phyloP scores from a whole-genome alignment of 1,139 yeast genomes.

The Sugiyamaella novakii region DNA sequence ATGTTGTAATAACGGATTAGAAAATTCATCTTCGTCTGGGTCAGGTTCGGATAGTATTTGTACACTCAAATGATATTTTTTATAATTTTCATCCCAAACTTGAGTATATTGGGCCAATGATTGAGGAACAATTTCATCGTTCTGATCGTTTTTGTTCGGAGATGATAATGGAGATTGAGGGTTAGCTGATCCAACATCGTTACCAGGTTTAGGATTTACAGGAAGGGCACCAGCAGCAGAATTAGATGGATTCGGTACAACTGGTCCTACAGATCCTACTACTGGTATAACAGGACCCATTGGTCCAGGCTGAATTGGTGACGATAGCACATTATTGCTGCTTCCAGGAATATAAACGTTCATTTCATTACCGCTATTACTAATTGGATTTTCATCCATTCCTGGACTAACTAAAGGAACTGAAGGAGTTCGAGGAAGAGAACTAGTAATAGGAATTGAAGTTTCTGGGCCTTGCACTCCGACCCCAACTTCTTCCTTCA shows the following conservation, averaged over 20 bases:
- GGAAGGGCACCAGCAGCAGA: neutral
- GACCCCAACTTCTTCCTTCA: neutral
- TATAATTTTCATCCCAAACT: slow-evolving; percentile 28
- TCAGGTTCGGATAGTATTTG: slow-evolving; percentile 3
- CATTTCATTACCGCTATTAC: neutral
- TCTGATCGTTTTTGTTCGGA: neutral
- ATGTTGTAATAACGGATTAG: neutral
- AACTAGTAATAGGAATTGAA: neutral
- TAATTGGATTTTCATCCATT: neutral
- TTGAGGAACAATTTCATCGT: slow-evolving; percentile 18
- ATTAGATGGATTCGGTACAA: neutral
- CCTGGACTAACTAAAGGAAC: slow-evolving; percentile 4
- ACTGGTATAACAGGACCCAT: neutral
- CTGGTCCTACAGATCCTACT: neutral
- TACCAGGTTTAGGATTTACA: neutral
- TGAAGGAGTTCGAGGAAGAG: neutral
- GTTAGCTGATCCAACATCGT: neutral
- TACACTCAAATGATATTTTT: slow-evolving; percentile 21
- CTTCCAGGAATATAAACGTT: slow-evolving; percentile 8
- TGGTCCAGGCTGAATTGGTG: neutral
- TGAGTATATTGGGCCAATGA: slow-evolving; percentile 25
- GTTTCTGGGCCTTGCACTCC: neutral
- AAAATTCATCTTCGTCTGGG: neutral
- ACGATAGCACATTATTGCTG: neutral
- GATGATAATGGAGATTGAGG: neutral